A percentile compares a stretch with the other conserved stretches of the same genome.
Conservation (phyloP, 1,284 basidiomycete genomes). For the Cutaneotrichosporon cyanovorans region DNA sequence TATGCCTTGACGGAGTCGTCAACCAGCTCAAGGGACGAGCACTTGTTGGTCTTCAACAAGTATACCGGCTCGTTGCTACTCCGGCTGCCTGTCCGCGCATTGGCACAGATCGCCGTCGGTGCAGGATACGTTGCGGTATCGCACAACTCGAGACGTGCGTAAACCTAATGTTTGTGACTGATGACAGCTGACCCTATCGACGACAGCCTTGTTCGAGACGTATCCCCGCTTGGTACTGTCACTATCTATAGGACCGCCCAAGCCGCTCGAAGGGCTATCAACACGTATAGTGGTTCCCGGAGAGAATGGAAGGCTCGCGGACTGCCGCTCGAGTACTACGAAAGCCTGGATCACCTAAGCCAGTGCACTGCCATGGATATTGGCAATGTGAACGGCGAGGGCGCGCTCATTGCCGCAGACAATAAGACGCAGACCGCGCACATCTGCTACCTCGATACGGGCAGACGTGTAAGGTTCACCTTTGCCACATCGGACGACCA, state of each 20-base stretch:
- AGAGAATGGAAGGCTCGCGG: slow-evolving; percentile 2
- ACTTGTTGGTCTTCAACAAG: slow-evolving; percentile 4
- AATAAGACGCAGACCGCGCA: neutral
- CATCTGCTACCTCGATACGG: neutral
- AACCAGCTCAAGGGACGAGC: neutral
- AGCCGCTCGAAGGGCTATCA: slow-evolving; percentile 1
- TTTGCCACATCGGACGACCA: neutral
- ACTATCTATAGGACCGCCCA: slow-evolving; percentile 3
- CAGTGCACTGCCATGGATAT: slow-evolving; percentile 2
- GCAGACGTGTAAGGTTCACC: neutral
- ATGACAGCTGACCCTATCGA: neutral
- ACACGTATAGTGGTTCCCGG: neutral
- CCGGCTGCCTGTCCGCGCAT: neutral
- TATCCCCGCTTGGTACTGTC: slow-evolving; percentile 1
- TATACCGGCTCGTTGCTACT: slow-evolving; percentile 8
- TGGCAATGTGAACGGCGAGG: slow-evolving; percentile 6
- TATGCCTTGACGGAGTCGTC: slow-evolving; percentile 4
- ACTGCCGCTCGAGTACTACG: slow-evolving; percentile 21
- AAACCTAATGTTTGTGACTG: neutral
- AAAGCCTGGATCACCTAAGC: slow-evolving; percentile 18
- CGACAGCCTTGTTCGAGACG: too few species aligned
- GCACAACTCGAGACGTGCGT: neutral
- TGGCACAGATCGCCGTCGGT: neutral
- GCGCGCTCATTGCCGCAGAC: slow-evolving; percentile 7
- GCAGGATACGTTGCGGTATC: slow-evolving; percentile 7